A percentile compares a stretch with the other conserved stretches of the same genome.
These are phyloP conservation scores for Peniophora sp. DNA, from an alignment of 1,284 basidiomycete genomes.

Conservation along the genomic window DNA sequence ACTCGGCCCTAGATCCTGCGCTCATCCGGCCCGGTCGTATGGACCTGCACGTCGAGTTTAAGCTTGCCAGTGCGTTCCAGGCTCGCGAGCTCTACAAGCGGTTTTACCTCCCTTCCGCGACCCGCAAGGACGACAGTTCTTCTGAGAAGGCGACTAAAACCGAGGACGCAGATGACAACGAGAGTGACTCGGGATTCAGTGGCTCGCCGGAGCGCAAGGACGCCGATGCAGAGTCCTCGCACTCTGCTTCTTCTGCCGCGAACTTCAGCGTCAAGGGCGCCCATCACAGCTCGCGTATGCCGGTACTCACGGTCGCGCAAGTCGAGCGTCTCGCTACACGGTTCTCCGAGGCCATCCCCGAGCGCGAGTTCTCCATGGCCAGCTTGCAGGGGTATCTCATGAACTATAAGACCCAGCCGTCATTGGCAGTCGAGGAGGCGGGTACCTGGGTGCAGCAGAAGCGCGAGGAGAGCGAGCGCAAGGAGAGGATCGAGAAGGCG, in stretches of 20 bases:
- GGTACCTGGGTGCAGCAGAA: conserved; percentile 20
- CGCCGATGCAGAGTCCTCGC: conserved; percentile 3
- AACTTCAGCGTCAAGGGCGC: background rate
- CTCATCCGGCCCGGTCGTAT: conserved; percentile 72
- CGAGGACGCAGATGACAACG: conserved; percentile 8
- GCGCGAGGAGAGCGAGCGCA: conserved; percentile 13
- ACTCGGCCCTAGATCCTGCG: conserved; percentile 58
- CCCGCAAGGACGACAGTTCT: background rate
- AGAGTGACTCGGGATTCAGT: conserved; percentile 12
- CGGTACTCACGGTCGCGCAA: conserved; percentile 25
- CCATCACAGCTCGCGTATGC: conserved; percentile 22
- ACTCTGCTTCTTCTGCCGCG: background rate
- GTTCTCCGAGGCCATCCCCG: conserved; percentile 56
- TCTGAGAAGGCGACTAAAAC: conserved; percentile 8
- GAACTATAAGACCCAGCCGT: conserved; percentile 57
- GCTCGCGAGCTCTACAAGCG: conserved; percentile 53
- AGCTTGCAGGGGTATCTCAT: conserved; percentile 70
- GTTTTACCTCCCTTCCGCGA: conserved; percentile 48
- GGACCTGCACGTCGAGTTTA: conserved; percentile 73
- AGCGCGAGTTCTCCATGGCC: conserved; percentile 66
- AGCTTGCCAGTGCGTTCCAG: conserved; percentile 59
- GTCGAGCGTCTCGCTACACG: conserved; percentile 38
- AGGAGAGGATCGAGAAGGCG: conserved; percentile 1
- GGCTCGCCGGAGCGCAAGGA: conserved; percentile 4
- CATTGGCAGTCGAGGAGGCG: conserved; percentile 37